Evolutionary conservation across 208 protist species (phyloP).

Genomic region (Acanthamoeba lenticulata): DNA sequence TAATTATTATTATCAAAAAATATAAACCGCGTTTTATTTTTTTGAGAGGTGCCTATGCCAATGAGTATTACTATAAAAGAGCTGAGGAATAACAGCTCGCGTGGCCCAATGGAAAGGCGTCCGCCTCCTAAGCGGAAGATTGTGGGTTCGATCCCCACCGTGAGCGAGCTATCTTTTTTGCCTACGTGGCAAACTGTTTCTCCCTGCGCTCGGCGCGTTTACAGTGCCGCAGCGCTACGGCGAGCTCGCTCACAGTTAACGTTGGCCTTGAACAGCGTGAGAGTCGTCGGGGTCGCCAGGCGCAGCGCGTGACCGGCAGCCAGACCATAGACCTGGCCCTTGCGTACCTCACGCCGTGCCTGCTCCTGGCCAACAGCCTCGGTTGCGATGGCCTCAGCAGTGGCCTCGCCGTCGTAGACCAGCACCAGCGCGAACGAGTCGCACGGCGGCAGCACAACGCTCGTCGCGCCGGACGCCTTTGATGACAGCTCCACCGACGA

Average conservation of each 20-base stretch:
- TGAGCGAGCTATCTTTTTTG: not conserved
- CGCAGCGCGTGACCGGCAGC: not conserved
- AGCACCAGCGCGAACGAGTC: constrained; percentile 90
- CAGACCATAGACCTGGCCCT: constrained; percentile 21
- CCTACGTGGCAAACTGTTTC: not conserved
- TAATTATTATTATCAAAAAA: too few relatives aligned
- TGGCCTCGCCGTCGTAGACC: constrained; percentile 49
- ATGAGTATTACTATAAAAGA: too few relatives aligned
- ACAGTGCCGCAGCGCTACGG: too few relatives aligned
- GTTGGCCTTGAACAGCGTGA: constrained; percentile 15
- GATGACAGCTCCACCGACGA: not conserved
- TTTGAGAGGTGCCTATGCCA: too few relatives aligned
- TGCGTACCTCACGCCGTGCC: not conserved
- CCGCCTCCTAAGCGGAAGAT: not conserved
- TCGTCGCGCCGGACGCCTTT: constrained; percentile 94
- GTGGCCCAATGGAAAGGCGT: not conserved
- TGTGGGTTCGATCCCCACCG: not conserved
- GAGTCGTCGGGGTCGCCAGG: not conserved
- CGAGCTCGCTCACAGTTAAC: not conserved
- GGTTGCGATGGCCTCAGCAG: not conserved
- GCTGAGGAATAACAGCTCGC: not conserved
- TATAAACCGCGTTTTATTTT: too few relatives aligned
- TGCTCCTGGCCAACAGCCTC: not conserved
- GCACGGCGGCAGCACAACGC: constrained; percentile 92
- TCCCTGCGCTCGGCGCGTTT: too few relatives aligned